Evolutionary conservation across 2,329 filamentous ascomycete species (phyloP), one percentile per base, ranked within the genome.

Genomic region (Fusarium setosum): DNA sequence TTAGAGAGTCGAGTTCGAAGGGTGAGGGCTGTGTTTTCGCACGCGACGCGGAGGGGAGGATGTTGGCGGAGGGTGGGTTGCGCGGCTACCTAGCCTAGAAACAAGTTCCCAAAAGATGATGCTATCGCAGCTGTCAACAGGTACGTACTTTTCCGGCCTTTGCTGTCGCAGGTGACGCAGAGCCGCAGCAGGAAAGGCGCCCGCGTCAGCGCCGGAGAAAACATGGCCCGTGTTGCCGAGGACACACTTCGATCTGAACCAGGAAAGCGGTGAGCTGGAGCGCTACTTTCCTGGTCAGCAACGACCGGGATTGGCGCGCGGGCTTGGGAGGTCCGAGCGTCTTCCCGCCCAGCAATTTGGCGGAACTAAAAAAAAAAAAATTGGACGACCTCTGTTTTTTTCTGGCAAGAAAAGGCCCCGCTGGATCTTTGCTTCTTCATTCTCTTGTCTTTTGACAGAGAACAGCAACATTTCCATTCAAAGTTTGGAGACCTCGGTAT

Each of bases 1-100:
- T 21, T 24, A 21, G 32, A 50, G 20, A 18, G 34, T 37, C 24
- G 21, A 21, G 5, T 15, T 23, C 6, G 31, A 45, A 37, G 21
- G 23, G 31, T 34, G 34, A 17, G 3, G 23, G 6, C 57, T 47
- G 21, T 18, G 23, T 41, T 18, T n/a, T 13, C 17, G 42, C 40
- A 23, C 29, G 40, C 44, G 53, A 45, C 52, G 42, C 52, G 23
- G 12, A 24, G n/a, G n/a, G n/a, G 21, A 41, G 38, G 32, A 57
- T 41, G 58, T 66, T 63, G 52, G 57, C 51, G 52, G 52, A 50
- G 48, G 41, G 37, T 35, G 62, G 35, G 44, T 70, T 70, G 65
- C 67, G 68, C 65, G 69, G 66, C 69, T 69, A n/a, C n/a, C n/a
- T n/a, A n/a, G n/a, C n/a, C n/a, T n/a, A 57, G 56, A 44, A 60